Conservation (phyloP, 176 grass and related monocot genomes). For the Rhipidocladum racemiflorum region DNA sequence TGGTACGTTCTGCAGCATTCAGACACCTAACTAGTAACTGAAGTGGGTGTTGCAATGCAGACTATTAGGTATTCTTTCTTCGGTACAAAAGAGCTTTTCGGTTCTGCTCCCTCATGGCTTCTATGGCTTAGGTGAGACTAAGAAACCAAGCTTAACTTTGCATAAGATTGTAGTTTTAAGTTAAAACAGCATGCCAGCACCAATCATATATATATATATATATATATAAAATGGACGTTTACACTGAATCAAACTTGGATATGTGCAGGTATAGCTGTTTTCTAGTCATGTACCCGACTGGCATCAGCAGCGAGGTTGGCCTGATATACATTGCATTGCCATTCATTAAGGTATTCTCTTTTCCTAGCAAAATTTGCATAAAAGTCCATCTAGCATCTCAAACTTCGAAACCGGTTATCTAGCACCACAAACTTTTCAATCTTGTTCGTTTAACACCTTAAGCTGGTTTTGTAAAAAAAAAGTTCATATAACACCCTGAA, state of each 20-base stretch:
- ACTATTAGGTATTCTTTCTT: slow-evolving; percentile 73
- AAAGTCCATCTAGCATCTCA: too few species aligned
- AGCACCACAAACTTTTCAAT: too few species aligned
- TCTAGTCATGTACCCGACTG: slow-evolving; percentile 11
- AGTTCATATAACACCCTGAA: too few species aligned
- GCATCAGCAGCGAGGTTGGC: slow-evolving; percentile 7
- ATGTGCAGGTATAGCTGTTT: slow-evolving; percentile 20
- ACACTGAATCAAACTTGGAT: neutral
- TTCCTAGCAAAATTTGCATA: too few species aligned
- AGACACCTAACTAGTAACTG: neutral
- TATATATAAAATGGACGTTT: neutral
- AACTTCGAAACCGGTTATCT: too few species aligned
- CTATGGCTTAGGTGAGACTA: slow-evolving; percentile 57
- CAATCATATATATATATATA: neutral
- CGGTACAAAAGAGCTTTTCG: slow-evolving; percentile 53
- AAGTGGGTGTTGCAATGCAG: slow-evolving; percentile 16
- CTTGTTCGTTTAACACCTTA: too few species aligned
- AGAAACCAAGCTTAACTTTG: neutral
- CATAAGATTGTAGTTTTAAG: neutral
- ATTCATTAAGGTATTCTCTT: neutral
- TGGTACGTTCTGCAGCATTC: neutral
- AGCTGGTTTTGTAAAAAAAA: too few species aligned
- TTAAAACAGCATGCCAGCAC: too few species aligned
- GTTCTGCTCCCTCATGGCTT: slow-evolving; percentile 56
- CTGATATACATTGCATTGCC: slow-evolving; percentile 4